phyloP scores from a whole-genome alignment of 495 filamentous ascomycete species.

The Letharia columbiana region DNA sequence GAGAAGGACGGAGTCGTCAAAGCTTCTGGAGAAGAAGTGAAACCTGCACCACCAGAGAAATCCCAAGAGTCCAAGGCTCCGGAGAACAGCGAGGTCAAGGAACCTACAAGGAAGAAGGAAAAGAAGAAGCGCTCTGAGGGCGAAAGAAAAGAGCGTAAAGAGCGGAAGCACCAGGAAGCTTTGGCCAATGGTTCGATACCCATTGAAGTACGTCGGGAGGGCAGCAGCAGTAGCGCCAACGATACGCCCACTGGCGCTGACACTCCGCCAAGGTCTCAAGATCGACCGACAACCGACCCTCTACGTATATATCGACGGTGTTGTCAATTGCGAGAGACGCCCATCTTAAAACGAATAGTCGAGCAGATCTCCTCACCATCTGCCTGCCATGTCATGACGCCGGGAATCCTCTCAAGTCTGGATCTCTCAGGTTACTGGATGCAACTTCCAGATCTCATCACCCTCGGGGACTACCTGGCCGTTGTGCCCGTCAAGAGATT shows the following conservation, averaged over 20 bases:
- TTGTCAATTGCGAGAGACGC: conserved; percentile 86
- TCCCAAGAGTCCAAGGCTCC: conserved; percentile 25
- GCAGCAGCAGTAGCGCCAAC: conserved; percentile 41
- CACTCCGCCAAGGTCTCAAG: conserved; percentile 45
- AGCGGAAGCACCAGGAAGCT: conserved; percentile 67
- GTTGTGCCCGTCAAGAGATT: conserved; percentile 83
- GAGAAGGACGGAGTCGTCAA: conserved; percentile 41
- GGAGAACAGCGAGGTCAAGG: conserved; percentile 36
- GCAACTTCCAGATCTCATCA: conserved; percentile 71
- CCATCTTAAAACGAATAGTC: conserved; percentile 77
- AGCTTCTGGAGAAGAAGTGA: conserved; percentile 34
- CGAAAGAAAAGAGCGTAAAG: conserved; percentile 77
- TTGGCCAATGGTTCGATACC: conserved; percentile 76
- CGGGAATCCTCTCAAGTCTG: conserved; percentile 67
- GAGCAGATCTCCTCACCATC: conserved; percentile 70
- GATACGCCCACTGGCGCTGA: conserved; percentile 31
- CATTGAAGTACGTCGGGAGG: conserved; percentile 60
- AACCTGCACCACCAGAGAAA: background rate
- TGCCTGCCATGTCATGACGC: conserved; percentile 48
- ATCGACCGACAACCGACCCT: conserved; percentile 79
- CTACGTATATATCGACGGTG: conserved; percentile 89
- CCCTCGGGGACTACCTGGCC: conserved; percentile 86
- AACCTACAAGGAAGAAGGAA: conserved; percentile 65
- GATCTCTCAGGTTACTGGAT: conserved; percentile 80
- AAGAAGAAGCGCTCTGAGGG: conserved; percentile 89